Evolutionary conservation across 768 basidiomycete genomes (phyloP).

Genomic region (Gymnopilus dilepis): DNA sequence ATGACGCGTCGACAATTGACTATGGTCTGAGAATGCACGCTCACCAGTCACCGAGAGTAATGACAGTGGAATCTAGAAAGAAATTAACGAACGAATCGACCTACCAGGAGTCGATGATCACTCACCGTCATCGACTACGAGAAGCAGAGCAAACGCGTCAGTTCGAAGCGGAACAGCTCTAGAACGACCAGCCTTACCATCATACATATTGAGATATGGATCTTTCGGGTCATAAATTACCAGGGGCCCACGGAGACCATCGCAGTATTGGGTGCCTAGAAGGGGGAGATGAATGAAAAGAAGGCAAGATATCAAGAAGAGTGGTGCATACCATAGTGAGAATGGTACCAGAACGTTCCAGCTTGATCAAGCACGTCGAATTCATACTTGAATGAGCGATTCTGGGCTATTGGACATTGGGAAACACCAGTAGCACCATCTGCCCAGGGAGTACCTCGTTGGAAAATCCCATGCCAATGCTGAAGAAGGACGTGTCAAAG

Average conservation of each 20-base stretch:
- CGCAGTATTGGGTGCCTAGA: slow-evolving; percentile 55
- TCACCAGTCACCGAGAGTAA: slow-evolving; percentile 38
- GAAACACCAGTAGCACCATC: slow-evolving; percentile 44
- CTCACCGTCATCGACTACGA: slow-evolving; percentile 44
- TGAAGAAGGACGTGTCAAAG: slow-evolving; percentile 48
- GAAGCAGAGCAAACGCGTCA: neutral
- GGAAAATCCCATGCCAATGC: slow-evolving; percentile 51
- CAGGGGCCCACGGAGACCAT: slow-evolving; percentile 50
- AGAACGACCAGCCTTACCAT: neutral
- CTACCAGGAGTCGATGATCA: neutral
- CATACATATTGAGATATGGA: slow-evolving; percentile 25
- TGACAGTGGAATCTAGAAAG: slow-evolving; percentile 40
- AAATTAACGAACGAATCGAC: neutral
- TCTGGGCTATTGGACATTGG: slow-evolving; percentile 45
- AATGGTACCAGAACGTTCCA: slow-evolving; percentile 50
- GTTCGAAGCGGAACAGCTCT: neutral
- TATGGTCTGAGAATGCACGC: neutral
- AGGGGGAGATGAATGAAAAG: neutral
- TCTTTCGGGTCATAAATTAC: slow-evolving; percentile 30
- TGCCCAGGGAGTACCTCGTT: slow-evolving; percentile 37
- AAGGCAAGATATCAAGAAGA: neutral
- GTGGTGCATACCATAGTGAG: slow-evolving; percentile 34
- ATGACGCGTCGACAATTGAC: slow-evolving; percentile 17
- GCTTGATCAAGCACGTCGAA: slow-evolving; percentile 35
- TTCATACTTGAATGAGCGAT: slow-evolving; percentile 35